Base-by-base conservation (phyloP, 345 rosid species). In the Draba incana region DNA sequence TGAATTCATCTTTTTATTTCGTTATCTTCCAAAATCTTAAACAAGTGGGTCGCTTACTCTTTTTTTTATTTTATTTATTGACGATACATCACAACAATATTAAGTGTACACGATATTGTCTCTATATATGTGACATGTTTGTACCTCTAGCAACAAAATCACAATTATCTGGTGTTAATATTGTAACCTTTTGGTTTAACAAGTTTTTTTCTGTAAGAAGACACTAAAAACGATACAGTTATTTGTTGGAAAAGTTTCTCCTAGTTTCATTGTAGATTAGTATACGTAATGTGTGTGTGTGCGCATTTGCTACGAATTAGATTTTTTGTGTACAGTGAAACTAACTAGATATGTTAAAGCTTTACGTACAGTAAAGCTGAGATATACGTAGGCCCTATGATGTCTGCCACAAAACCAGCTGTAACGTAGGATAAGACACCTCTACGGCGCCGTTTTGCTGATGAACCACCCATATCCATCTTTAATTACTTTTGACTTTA, bases 361-460 rank as follows among this genome's bases (percentile, higher is more conserved):
- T 61, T 54, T 62, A 75, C 31, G 38, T 61, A 74, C 64, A 60
- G 69, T 53, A 61, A 68, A 68, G 74, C 69, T 62, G 11, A 61
- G 14, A 61, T 54, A 20, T 55, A 62, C 59, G 69, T 60, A 68
- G 74, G 69, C 28, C 78, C 64, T 61, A 68, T 53, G 70, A 69
- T 75, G 66, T 75, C 78, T 62, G 78, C 78, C 70, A 75, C 48
- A 68, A 55, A 68, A 62, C 45, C 70, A 68, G 74, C 69, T 68
- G 74, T 49, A 75, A 45, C n/a, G 48, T 68, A 75, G 74, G 74
- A 75, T 38, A 75, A 75, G 74, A 75, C 74, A 55, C 1, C 65
- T 55, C 46, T 69, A 75, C 78, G 78, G 74, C 78, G 78, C 78
- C 78, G 74, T 68, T 75, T 75, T 75, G 74, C 52, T 68, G 14